Evolutionary conservation across 1,284 basidiomycete species (phyloP), one percentile per base, ranked within the genome.

Genomic region (Flammula alnicola): DNA sequence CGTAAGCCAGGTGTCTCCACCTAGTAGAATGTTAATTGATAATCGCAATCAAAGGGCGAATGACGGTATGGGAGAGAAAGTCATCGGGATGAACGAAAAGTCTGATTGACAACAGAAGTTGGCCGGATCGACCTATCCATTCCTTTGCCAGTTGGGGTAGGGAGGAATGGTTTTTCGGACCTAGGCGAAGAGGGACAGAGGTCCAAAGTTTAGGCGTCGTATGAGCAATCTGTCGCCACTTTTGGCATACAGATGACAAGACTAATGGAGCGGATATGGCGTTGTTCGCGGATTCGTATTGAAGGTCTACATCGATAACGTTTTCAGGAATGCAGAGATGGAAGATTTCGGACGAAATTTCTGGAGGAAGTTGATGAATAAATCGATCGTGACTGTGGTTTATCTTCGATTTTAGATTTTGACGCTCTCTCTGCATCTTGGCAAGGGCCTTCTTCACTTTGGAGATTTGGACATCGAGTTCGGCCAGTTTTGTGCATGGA

Each of bases 171-270:
- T 44, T 44, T 11, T 16, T 6, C 7, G 42, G 17, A 2, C n/a
- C 30, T 19, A 44, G 11, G 4, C 11, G 26, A 5, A 44, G 19
- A 26, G 42, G 42, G 4, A 44, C 12, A 20, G 22, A 16, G 3
- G 30, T 44, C 42, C 42, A 44, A 3, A 44, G 42, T 25, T 23
- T 9, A 10, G 29, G 42, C n/a, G 20, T 44, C 6, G 30, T n/a
- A 3, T 23, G 29, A 5, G 20, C 30, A 6, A 44, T 23, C 7
- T 29, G 7, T 12, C 42, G 11, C 42, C 42, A 44, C 9, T 14
- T 44, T 16, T 12, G 42, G 25, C 19, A 44, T n/a, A 44, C 40
- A 37, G 35, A 14, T 16, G 40, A 9, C 1, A 41, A 26, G 8
- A 16, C 17, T 6, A 41, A 19, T 17, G 40, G 40, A 27, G 20